Conservation (phyloP, 2,329 filamentous ascomycete genomes). For the Graphilbum fragrans region DNA sequence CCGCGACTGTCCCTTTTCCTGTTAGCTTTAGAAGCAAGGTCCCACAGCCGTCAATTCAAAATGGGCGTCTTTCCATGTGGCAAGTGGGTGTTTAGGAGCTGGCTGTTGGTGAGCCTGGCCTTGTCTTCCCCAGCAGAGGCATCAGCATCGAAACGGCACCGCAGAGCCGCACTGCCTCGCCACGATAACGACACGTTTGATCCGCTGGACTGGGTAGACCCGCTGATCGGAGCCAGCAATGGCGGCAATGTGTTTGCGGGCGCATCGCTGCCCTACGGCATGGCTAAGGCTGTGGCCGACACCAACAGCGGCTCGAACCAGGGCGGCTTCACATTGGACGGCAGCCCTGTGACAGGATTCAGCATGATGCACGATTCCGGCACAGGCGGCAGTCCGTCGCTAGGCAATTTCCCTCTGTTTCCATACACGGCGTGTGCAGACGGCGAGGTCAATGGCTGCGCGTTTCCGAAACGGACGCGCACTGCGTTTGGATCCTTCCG, state of each 20-base stretch:
- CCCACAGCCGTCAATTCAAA: no score
- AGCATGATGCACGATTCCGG: slow-evolving; percentile 47
- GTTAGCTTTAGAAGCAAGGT: no score
- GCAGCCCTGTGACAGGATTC: slow-evolving; percentile 38
- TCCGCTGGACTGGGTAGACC: slow-evolving; percentile 17
- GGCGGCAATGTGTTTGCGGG: slow-evolving; percentile 31
- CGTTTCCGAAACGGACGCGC: slow-evolving; percentile 38
- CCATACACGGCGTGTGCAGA: slow-evolving; percentile 48
- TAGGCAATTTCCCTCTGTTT: slow-evolving; percentile 66
- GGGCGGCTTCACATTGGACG: slow-evolving; percentile 43
- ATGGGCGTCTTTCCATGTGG: neutral
- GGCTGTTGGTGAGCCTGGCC: neutral
- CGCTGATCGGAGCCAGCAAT: slow-evolving; percentile 28
- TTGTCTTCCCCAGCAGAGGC: neutral
- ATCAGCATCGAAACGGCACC: neutral
- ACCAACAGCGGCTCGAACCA: slow-evolving; percentile 40
- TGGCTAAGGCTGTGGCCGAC: slow-evolving; percentile 47
- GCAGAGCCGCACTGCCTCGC: neutral
- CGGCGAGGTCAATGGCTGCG: slow-evolving; percentile 50
- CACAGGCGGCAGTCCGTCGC: slow-evolving; percentile 44
- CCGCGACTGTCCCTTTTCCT: no score
- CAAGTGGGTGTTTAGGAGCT: neutral
- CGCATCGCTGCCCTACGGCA: slow-evolving; percentile 30
- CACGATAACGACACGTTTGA: slow-evolving; percentile 5
- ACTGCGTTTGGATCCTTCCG: slow-evolving; percentile 30